These are phyloP conservation scores for Candida cerambycidarum DNA, from an alignment of 805 yeast genomes.

Conservation along the genomic window DNA sequence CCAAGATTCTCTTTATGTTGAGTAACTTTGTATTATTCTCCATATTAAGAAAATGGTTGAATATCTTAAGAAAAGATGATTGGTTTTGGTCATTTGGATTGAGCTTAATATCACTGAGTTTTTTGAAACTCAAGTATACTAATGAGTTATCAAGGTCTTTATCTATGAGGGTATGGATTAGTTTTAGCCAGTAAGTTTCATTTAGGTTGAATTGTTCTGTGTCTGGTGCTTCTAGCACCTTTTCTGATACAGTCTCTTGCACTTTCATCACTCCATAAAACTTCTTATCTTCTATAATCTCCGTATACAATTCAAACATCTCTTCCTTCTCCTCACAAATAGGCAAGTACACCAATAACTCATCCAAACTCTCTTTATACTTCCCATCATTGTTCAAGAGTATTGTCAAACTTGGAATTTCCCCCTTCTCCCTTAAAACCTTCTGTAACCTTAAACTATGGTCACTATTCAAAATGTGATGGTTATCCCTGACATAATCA, in stretches of 20 bases:
- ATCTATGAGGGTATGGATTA: constrained; percentile 25
- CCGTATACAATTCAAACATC: constrained; percentile 3
- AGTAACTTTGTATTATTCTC: constrained; percentile 51
- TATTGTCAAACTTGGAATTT: constrained; percentile 32
- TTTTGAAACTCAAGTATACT: constrained; percentile 33
- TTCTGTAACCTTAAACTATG: constrained; percentile 11
- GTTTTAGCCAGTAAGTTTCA: constrained; percentile 30
- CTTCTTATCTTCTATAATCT: not conserved
- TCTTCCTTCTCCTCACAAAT: constrained; percentile 8
- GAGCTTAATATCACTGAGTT: constrained; percentile 27
- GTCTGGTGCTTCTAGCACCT: no score
- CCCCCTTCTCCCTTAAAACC: constrained; percentile 21
- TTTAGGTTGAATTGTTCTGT: constrained; percentile 15
- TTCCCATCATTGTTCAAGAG: constrained; percentile 23
- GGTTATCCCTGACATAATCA: constrained; percentile 15
- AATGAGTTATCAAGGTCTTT: constrained; percentile 23
- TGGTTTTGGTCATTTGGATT: constrained; percentile 20
- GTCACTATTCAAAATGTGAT: constrained; percentile 1
- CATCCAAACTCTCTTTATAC: constrained; percentile 30
- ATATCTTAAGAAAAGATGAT: constrained; percentile 51
- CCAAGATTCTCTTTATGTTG: constrained; percentile 58
- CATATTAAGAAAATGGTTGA: constrained; percentile 54
- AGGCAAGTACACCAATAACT: constrained; percentile 21
- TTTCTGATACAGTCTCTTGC: not conserved
- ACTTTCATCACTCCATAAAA: not conserved